Evolutionary conservation across 164 flowering plant species (phyloP).

Genomic region (Tinospora cordifolia): DNA sequence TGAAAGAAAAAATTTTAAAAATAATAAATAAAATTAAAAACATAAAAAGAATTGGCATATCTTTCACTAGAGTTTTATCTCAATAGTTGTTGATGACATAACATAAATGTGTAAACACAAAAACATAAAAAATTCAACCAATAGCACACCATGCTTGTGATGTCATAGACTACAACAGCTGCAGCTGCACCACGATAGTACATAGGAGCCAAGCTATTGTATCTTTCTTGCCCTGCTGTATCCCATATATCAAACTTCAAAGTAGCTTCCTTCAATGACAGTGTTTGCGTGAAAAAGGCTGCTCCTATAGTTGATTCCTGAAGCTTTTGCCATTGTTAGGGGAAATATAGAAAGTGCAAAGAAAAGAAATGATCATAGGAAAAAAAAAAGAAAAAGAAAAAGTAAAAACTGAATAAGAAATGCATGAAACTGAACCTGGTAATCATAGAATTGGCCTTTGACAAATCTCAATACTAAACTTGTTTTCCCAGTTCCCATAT

Average conservation of each 20-base stretch:
- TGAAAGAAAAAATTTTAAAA: too few relatives aligned
- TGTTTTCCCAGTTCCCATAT: conserved; percentile 86
- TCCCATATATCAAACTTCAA: conserved; percentile 90
- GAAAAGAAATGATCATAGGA: not conserved
- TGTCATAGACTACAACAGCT: conserved; percentile 79
- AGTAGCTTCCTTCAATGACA: conserved; percentile 62
- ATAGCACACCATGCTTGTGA: conserved; percentile 57
- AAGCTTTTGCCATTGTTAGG: conserved; percentile 10
- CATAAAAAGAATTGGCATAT: not conserved
- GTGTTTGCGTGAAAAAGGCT: conserved; percentile 75
- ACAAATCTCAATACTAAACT: conserved; percentile 86
- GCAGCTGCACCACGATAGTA: conserved; percentile 95
- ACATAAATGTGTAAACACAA: not conserved
- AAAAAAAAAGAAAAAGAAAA: too few relatives aligned
- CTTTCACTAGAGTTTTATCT: not conserved
- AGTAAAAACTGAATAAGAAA: not conserved
- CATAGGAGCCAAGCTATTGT: conserved; percentile 85
- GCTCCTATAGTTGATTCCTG: conserved; percentile 96
- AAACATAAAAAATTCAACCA: not conserved
- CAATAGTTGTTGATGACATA: not conserved
- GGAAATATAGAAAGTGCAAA: not conserved
- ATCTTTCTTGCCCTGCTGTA: conserved; percentile 84
- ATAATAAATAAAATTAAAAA: too few relatives aligned
- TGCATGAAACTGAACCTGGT: conserved; percentile 41
- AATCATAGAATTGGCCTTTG: conserved; percentile 79